These are phyloP conservation scores for Rhipidocladum racemiflorum DNA, from an alignment of 176 grass and related monocot genomes.

Conservation along the genomic window DNA sequence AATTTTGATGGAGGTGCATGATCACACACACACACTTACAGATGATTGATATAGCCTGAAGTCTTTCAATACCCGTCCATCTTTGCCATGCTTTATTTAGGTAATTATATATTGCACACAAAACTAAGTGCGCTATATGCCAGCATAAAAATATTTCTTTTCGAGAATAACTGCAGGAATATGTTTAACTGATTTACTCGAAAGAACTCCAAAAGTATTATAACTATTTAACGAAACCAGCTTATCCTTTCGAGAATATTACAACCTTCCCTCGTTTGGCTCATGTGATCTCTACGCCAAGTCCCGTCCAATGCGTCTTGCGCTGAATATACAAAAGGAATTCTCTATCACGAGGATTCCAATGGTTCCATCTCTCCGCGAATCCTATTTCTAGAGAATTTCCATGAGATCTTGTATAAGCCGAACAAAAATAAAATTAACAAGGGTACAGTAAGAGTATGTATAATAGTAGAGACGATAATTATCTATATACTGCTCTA, in stretches of 20 bases:
- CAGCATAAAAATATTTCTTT: neutral
- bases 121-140: neutral
- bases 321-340: neutral
- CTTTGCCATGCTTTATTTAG: neutral
- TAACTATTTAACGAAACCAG: neutral
- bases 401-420: neutral
- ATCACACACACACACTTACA: neutral
- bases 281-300: neutral
- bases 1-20: neutral
- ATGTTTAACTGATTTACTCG: neutral
- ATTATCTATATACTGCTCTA: too few species aligned
- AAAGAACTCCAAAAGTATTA: neutral
- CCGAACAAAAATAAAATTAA: neutral
- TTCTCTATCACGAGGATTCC: neutral
- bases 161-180: neutral
- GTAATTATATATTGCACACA: neutral
- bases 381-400: neutral
- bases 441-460: too few species aligned
- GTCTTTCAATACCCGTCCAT: neutral
- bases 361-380: neutral
- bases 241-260: neutral
- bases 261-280: neutral
- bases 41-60: neutral
- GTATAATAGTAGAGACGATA: too few species aligned
- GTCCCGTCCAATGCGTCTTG: neutral